These are phyloP conservation scores for Penicillium oxalicum DNA, from an alignment of 2,329 filamentous ascomycete species.

Conservation along the genomic window DNA sequence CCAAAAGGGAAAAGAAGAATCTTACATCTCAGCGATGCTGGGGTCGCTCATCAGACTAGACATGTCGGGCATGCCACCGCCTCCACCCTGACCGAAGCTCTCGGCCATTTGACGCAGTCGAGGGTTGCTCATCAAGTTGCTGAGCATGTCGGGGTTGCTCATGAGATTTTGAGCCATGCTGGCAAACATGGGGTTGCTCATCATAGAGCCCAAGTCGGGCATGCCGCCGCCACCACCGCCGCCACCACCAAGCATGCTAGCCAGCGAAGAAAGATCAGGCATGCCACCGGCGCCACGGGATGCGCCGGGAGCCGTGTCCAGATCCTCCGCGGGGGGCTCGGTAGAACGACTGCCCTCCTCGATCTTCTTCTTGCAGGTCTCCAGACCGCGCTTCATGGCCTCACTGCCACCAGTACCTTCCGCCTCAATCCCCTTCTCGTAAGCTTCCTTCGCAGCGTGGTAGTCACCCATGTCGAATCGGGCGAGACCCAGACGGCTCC, in stretches of 20 bases:
- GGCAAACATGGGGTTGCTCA: slow-evolving; percentile 98
- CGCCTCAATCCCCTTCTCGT: slow-evolving; percentile 83
- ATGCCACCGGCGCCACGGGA: slow-evolving; percentile 51
- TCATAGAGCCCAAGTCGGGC: slow-evolving; percentile 79
- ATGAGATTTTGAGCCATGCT: slow-evolving; percentile 96
- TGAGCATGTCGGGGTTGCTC: slow-evolving; percentile 91
- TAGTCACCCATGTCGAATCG: slow-evolving; percentile 87
- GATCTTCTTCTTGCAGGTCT: slow-evolving; percentile 83
- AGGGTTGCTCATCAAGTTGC: slow-evolving; percentile 91
- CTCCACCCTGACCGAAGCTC: slow-evolving; percentile 65
- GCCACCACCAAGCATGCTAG: slow-evolving; percentile 61
- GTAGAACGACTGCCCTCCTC: slow-evolving; percentile 65
- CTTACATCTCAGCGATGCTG: slow-evolving; percentile 86
- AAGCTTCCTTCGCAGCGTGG: slow-evolving; percentile 89
- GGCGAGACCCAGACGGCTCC: slow-evolving; percentile 87
- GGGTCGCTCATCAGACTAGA: slow-evolving; percentile 84
- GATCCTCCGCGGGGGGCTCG: slow-evolving; percentile 46
- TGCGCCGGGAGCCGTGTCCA: slow-evolving; percentile 46
- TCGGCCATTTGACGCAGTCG: slow-evolving; percentile 80
- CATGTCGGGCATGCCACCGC: slow-evolving; percentile 80
- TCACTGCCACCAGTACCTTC: slow-evolving; percentile 93
- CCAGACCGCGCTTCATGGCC: slow-evolving; percentile 93
- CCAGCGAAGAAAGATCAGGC: slow-evolving; percentile 65
- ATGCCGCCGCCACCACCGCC: slow-evolving; percentile 61
- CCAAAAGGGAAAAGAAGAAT: slow-evolving; percentile 20